Evolutionary conservation across 2,329 filamentous ascomycete genomes (phyloP).

Genomic region (Pseudocercospora crystallina): DNA sequence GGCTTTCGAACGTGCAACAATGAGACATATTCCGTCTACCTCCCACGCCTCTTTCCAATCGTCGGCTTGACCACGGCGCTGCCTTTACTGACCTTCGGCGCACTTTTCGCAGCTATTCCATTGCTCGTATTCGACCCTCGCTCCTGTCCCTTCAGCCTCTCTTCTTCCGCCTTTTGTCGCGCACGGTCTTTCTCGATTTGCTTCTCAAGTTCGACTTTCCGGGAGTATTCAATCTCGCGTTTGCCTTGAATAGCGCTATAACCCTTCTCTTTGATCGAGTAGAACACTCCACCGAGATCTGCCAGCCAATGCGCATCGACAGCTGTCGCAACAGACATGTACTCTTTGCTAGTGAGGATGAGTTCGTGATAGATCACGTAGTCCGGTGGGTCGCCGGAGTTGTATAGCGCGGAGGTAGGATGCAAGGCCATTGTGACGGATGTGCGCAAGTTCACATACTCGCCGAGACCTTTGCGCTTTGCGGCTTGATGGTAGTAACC

Average conservation of each 20-base stretch:
- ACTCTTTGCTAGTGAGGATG: constrained; percentile 94
- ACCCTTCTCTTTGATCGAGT: constrained; percentile 95
- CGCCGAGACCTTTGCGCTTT: constrained; percentile 91
- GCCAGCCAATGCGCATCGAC: constrained; percentile 98
- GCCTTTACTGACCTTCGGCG: constrained; percentile 24
- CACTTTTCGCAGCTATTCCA: constrained; percentile 12
- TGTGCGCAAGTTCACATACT: constrained; percentile 95
- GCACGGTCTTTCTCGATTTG: constrained; percentile 31
- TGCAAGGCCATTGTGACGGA: constrained; percentile 93
- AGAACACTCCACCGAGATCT: constrained; percentile 94
- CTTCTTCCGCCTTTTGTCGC: constrained; percentile 20
- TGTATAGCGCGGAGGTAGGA: constrained; percentile 89
- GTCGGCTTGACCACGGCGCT: constrained; percentile 34
- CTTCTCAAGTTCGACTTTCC: constrained; percentile 32
- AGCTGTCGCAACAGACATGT: constrained; percentile 94
- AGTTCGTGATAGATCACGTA: constrained; percentile 98
- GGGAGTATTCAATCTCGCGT: constrained; percentile 33
- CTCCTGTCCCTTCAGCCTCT: constrained; percentile 8
- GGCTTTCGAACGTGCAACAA: too few species aligned
- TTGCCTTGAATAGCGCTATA: constrained; percentile 42
- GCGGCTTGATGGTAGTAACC: constrained; percentile 98
- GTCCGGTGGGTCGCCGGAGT: constrained; percentile 88
- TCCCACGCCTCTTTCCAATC: constrained; percentile 21
- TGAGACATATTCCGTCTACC: too few species aligned
- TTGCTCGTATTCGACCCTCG: background rate